A percentile compares a stretch with the other conserved stretches of the same genome.
phyloP scores from a whole-genome alignment of 1,284 basidiomycete genomes.

The Malassezia nana region DNA sequence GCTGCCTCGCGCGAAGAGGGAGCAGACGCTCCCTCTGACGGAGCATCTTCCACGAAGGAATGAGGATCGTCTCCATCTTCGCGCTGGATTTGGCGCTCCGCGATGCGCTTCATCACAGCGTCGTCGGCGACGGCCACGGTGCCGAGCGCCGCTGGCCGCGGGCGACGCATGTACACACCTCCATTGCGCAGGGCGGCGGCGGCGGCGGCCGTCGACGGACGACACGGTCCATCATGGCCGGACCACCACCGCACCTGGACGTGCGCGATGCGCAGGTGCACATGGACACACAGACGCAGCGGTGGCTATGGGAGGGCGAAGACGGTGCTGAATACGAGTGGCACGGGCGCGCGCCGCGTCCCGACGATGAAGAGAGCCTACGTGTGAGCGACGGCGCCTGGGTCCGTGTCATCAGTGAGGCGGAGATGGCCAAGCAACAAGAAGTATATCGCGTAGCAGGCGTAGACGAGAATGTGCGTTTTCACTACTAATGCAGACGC shows the following conservation, averaged over 20 bases:
- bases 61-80: slow-evolving; percentile 19
- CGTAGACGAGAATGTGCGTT: slow-evolving; percentile 71
- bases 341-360: slow-evolving; percentile 50
- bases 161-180: slow-evolving; percentile 12
- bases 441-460: slow-evolving; percentile 80
- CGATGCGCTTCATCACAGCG: slow-evolving; percentile 16
- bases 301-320: slow-evolving; percentile 77
- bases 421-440: slow-evolving; percentile 71
- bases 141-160: not conserved
- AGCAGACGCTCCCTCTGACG: not conserved
- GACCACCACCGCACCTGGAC: slow-evolving; percentile 15
- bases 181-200: not conserved
- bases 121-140: not conserved
- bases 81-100: slow-evolving; percentile 17
- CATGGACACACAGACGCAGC: slow-evolving; percentile 63
- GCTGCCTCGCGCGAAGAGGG: not conserved
- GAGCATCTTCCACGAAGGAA: not conserved
- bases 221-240: slow-evolving; percentile 1
- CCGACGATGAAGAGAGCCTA: slow-evolving; percentile 9
- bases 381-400: slow-evolving; percentile 1
- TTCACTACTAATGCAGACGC: slow-evolving; percentile 21
- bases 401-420: slow-evolving; percentile 57
- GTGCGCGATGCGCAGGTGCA: slow-evolving; percentile 50
- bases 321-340: slow-evolving; percentile 76
- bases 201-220: not conserved